These are phyloP conservation scores for Peronospora destructor DNA, from an alignment of 352 stramenopile species.

Conservation along the genomic window DNA sequence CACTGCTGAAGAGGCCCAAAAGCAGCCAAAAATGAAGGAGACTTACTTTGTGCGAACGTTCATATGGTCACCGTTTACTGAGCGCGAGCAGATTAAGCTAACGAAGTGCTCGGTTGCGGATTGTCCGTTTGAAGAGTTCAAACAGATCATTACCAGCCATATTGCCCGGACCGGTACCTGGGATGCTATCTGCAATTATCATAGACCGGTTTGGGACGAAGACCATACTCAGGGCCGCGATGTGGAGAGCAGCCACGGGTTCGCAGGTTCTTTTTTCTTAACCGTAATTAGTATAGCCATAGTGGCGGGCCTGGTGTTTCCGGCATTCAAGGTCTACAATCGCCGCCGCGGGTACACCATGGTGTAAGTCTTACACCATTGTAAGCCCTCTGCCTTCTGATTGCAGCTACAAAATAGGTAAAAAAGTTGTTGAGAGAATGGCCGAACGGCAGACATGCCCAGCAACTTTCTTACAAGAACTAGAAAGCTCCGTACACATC, in stretches of 20 bases:
- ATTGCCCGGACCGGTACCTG: constrained; percentile 64
- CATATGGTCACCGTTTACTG: constrained; percentile 65
- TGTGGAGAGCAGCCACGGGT: constrained; percentile 9
- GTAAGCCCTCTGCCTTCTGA: background rate
- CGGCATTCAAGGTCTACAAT: constrained; percentile 46
- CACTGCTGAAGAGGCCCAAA: constrained; percentile 12
- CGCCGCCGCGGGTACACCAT: constrained; percentile 47
- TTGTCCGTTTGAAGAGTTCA: constrained; percentile 74
- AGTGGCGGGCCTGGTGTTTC: constrained; percentile 38
- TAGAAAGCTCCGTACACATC: constrained; percentile 2
- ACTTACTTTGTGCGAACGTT: constrained; percentile 66
- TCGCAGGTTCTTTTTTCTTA: constrained; percentile 27
- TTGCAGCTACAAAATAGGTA: constrained; percentile 8
- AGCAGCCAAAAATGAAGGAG: constrained; percentile 25
- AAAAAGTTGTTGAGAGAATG: background rate
- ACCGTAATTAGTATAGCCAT: constrained; percentile 43
- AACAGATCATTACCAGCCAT: constrained; percentile 59
- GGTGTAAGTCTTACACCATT: constrained; percentile 19
- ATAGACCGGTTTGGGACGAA: constrained; percentile 23
- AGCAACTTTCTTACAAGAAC: background rate
- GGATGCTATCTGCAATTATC: constrained; percentile 78
- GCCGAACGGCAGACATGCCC: background rate
- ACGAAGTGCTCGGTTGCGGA: constrained; percentile 68
- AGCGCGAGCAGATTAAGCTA: constrained; percentile 60
- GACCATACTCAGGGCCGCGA: constrained; percentile 6